These are phyloP conservation scores for Brassica nigra DNA, from an alignment of 345 rosid species.

Conservation along the genomic window DNA sequence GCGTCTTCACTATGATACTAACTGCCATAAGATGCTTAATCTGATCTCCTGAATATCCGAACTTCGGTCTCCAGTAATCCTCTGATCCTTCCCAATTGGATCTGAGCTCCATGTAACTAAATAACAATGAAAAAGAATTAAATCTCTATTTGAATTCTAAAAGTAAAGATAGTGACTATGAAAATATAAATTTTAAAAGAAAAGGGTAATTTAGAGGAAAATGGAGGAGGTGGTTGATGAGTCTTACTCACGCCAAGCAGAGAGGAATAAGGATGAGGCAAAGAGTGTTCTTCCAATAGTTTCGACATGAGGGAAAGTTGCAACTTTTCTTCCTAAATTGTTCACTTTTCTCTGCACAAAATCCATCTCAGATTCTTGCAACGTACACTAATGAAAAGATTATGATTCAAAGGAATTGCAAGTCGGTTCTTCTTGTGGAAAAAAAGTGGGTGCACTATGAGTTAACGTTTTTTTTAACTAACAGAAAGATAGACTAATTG, in stretches of 20 bases:
- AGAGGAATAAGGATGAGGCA: slow-evolving; percentile 36
- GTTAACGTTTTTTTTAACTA: not conserved
- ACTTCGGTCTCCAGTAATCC: slow-evolving; percentile 37
- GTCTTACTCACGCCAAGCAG: slow-evolving; percentile 39
- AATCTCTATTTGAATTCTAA: not conserved
- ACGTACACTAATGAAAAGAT: slow-evolving; percentile 4
- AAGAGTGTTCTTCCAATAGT: slow-evolving; percentile 41
- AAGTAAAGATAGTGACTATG: not conserved
- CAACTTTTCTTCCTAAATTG: slow-evolving; percentile 30
- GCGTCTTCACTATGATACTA: slow-evolving; percentile 29
- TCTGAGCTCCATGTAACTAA: slow-evolving; percentile 31
- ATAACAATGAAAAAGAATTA: not conserved
- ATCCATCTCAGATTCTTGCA: slow-evolving; percentile 34
- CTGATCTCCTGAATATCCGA: slow-evolving; percentile 35
- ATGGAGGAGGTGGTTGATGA: not conserved
- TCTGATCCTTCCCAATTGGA: slow-evolving; percentile 31
- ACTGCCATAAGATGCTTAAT: slow-evolving; percentile 34
- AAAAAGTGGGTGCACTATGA: not conserved
- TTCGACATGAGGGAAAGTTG: slow-evolving; percentile 29
- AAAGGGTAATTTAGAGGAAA: not conserved
- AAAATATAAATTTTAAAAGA: too few species aligned
- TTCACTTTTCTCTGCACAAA: slow-evolving; percentile 39
- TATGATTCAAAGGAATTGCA: not conserved
- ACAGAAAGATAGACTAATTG: too few species aligned
- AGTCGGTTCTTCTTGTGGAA: slow-evolving; percentile 2